These are phyloP conservation scores for Smittium culicis DNA, from an alignment of 371 early-diverging fungal genomes.

Conservation along the genomic window DNA sequence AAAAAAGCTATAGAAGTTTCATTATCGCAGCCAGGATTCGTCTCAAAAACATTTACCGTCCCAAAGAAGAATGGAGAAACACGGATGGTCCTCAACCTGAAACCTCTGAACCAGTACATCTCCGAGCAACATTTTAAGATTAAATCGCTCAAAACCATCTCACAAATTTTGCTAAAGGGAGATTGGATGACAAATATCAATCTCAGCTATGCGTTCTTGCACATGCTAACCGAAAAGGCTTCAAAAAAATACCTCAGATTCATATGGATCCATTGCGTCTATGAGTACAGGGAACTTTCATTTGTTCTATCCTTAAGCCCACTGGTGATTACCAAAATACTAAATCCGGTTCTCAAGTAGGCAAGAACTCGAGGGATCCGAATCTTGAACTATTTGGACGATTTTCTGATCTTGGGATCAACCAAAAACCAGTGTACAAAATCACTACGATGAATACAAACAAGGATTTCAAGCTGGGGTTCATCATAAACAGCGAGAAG, in stretches of 20 bases:
- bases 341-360: not conserved
- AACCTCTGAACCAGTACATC: not conserved
- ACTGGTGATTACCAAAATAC: not conserved
- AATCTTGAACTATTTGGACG: not conserved
- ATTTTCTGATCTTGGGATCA: not conserved
- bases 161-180: not conserved
- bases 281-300: not conserved
- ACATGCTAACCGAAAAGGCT: not conserved
- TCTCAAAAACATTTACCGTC: not conserved
- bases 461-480: not conserved
- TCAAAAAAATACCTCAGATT: not conserved
- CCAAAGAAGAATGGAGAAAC: not conserved
- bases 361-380: not conserved
- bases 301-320: not conserved
- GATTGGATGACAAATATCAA: not conserved
- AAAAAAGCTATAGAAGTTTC: not conserved
- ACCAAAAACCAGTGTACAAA: not conserved
- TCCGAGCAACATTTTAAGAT: not conserved
- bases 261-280: not conserved
- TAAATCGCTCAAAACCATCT: not conserved
- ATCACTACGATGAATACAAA: not conserved
- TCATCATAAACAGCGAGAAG: not conserved
- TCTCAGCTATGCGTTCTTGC: not conserved
- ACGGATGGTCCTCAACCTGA: not conserved
- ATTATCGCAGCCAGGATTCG: not conserved